phyloP scores from a whole-genome alignment of 768 basidiomycete genomes.

The Holtermanniella nyarrowii region DNA sequence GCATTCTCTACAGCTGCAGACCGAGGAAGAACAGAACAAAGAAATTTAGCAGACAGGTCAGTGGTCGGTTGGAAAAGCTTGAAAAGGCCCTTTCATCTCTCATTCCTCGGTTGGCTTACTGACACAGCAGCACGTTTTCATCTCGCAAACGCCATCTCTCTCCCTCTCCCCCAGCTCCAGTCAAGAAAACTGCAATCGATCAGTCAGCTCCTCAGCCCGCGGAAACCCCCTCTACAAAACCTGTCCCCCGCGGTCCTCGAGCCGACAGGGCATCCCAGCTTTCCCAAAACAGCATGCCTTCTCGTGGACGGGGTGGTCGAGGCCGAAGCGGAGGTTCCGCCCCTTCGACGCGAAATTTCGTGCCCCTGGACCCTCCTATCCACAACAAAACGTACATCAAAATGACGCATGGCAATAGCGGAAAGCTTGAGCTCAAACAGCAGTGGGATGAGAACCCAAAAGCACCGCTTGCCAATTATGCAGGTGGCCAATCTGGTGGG shows the following conservation, averaged over 20 bases:
- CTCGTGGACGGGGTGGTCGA: too few species aligned
- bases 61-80: not conserved
- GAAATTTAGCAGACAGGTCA: not conserved
- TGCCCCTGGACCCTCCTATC: constrained; percentile 9
- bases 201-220: too few species aligned
- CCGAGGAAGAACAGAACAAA: constrained; percentile 1
- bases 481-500: constrained; percentile 21
- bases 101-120: not conserved
- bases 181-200: not conserved
- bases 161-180: not conserved
- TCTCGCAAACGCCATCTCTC: not conserved
- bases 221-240: too few species aligned
- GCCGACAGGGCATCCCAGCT: too few species aligned
- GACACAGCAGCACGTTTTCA: not conserved
- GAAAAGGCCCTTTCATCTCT: too few species aligned
- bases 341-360: not conserved
- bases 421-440: constrained; percentile 27
- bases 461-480: constrained; percentile 47
- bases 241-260: too few species aligned
- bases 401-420: constrained; percentile 10
- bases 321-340: too few species aligned
- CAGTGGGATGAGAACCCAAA: constrained; percentile 48
- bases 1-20: not conserved
- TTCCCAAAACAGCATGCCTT: too few species aligned
- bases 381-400: constrained; percentile 18